These are phyloP conservation scores for Neoarthrinium moseri DNA, from an alignment of 2,329 filamentous ascomycete species.

Conservation along the genomic window DNA sequence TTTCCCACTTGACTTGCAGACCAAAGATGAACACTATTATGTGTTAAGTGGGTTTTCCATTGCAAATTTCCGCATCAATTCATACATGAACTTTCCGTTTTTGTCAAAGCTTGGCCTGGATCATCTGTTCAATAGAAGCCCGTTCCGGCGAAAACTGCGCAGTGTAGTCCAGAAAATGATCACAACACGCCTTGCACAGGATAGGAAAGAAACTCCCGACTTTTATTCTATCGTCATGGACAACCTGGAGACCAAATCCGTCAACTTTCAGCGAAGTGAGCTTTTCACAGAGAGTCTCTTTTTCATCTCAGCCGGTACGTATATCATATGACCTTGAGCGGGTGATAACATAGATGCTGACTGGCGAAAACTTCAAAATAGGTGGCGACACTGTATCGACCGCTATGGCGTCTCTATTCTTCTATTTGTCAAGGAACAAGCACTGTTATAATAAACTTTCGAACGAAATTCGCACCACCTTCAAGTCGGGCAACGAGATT, in stretches of 20 bases:
- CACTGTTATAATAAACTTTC: conserved; percentile 23
- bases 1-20: conserved; percentile 16
- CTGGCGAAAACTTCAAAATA: neutral
- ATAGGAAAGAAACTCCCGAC: conserved; percentile 6
- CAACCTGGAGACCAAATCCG: neutral
- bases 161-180: neutral
- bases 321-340: no score
- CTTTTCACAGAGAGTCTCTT: neutral
- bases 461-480: conserved; percentile 29
- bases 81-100: neutral
- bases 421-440: conserved; percentile 31
- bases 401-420: conserved; percentile 28
- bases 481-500: conserved; percentile 29
- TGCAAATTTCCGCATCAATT: neutral
- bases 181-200: neutral
- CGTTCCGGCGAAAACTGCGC: neutral
- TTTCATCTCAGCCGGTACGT: neutral
- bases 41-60: neutral
- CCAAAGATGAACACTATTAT: conserved; percentile 7
- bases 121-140: neutral
- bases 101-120: neutral
- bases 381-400: conserved; percentile 29
- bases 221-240: conserved; percentile 9
- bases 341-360: no score
- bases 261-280: neutral